phyloP scores from a whole-genome alignment of 2,329 filamentous ascomycete genomes.

The Neopestalotiopsis rosae region DNA sequence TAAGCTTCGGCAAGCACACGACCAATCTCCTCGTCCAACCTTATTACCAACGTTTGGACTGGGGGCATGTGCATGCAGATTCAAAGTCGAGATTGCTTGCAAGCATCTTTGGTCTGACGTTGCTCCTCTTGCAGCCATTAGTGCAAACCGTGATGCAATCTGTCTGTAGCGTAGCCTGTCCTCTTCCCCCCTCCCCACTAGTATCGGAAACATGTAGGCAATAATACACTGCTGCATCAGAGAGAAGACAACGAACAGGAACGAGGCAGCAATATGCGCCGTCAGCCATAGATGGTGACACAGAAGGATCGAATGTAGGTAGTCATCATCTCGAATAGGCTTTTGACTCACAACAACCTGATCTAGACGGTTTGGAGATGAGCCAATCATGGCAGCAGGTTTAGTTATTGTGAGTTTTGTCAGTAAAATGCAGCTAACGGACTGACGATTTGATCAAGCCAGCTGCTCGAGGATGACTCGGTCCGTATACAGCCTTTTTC shows the following conservation, averaged over 20 bases:
- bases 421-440: neutral
- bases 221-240: neutral
- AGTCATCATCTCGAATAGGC: neutral
- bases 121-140: neutral
- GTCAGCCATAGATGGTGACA: neutral
- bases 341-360: neutral
- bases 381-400: neutral
- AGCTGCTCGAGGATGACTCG: neutral
- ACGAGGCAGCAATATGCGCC: neutral
- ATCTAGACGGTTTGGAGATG: neutral
- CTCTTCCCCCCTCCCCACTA: neutral
- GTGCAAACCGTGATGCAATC: neutral
- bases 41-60: neutral
- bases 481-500: neutral
- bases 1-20: constrained; percentile 2
- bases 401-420: neutral
- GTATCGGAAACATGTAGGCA: neutral
- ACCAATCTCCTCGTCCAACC: neutral
- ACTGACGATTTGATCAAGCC: neutral
- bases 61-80: neutral
- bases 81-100: neutral
- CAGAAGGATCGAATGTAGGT: neutral
- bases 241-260: neutral
- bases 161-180: neutral
- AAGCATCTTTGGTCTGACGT: neutral